Evolutionary conservation across 2,329 filamentous ascomycete species (phyloP), one percentile per base, ranked within the genome.

Genomic region (Hirsutella minnesotensis): DNA sequence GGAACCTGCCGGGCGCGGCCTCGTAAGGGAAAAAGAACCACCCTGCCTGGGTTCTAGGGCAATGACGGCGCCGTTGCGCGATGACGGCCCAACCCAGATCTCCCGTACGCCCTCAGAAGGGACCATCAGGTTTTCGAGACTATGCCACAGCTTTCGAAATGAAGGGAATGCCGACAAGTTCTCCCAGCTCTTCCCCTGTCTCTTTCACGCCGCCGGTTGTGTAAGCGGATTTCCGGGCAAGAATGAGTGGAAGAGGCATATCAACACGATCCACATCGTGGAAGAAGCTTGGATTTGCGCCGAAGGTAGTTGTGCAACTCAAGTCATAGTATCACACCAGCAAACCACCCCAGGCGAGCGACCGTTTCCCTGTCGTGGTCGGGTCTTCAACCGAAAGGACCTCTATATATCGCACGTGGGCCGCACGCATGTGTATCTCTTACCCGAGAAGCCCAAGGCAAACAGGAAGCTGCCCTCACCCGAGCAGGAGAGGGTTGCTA

Each of bases 211-310:
- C 43, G 92, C 88, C 44, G 84, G 83, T 29, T 96, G 90, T 63
- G 50, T 48, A 1, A 76, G 79, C 3, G 79, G 72, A 0, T 95
- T 95, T 55, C 72, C 75, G 3, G 81, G 74, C 51, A 95, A 94
- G 65, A 95, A 95, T 57, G 89, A 95, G 60, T 95, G 90, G 90
- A 95, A 95, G 61, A 79, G 90, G 0, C 90, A 96, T 57, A 78
- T 90, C 53, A 67, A 70, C 27, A 84, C 83, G 0, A 84, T 94
- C 56, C 90, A 96, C 56, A 68, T 95, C 19, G 75, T 81, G 42
- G 68, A 86, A 3, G 67, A 74, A 37, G 84, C 80, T 62, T 95
- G 81, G 77, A 70, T 82, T 44, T 96, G 89, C 64, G 73, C 81
- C 49, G 67, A 83, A 27, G 82, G 77, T 47, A 55, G 61, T 8